These are phyloP conservation scores for Exophiala viscosa DNA, from an alignment of 2,329 filamentous ascomycete species.

Conservation along the genomic window DNA sequence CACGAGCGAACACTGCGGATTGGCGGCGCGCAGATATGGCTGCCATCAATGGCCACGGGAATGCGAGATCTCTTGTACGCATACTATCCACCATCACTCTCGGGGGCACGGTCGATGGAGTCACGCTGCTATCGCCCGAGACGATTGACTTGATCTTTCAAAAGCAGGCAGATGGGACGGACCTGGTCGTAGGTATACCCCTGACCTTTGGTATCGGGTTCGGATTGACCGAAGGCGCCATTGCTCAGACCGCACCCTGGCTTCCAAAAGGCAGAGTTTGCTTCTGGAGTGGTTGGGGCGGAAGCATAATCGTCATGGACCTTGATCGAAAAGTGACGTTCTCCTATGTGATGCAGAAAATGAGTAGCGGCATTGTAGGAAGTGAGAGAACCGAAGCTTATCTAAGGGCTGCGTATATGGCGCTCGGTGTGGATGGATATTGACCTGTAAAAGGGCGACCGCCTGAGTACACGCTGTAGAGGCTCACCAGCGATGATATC, in stretches of 20 bases:
- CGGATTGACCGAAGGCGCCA: constrained; percentile 34
- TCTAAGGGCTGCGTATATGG: constrained; percentile 34
- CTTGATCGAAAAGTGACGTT: constrained; percentile 42
- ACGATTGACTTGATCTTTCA: constrained; percentile 46
- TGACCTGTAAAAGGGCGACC: neutral
- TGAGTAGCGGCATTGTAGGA: constrained; percentile 34
- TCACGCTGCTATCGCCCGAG: constrained; percentile 38
- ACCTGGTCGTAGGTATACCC: constrained; percentile 37
- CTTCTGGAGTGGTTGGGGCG: constrained; percentile 48
- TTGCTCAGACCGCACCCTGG: constrained; percentile 25
- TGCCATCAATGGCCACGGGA: constrained; percentile 45
- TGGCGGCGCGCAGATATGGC: constrained; percentile 44
- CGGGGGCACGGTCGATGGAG: constrained; percentile 34
- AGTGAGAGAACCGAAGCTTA: constrained; percentile 32
- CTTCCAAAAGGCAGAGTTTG: constrained; percentile 35
- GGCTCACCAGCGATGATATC: too few species aligned
- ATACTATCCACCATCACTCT: constrained; percentile 42
- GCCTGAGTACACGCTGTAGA: neutral
- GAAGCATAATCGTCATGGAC: constrained; percentile 45
- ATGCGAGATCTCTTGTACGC: constrained; percentile 42
- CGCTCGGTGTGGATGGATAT: constrained; percentile 8
- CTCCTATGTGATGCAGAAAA: constrained; percentile 47
- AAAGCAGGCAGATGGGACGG: constrained; percentile 42
- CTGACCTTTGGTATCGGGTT: constrained; percentile 45
- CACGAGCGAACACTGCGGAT: constrained; percentile 26